Evolutionary conservation across 331 rosid species (phyloP).

Genomic region (Rosa hybrid): DNA sequence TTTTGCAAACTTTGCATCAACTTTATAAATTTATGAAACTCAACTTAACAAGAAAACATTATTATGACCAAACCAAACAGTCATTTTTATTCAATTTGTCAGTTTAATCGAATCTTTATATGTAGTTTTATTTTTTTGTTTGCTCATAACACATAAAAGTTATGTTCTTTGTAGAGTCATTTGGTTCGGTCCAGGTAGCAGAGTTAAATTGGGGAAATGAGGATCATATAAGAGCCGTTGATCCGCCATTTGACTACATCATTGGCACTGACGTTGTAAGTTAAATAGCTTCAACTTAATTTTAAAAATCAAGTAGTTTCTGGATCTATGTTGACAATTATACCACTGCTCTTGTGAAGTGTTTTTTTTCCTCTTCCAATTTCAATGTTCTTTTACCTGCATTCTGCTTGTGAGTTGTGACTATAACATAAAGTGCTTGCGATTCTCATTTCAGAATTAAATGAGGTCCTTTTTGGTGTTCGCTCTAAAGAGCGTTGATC

Average conservation of each 20-base stretch:
- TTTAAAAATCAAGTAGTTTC: background rate
- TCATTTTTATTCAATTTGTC: background rate
- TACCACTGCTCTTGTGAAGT: background rate
- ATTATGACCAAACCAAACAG: background rate
- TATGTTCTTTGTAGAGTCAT: constrained; percentile 53
- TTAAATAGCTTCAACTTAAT: background rate
- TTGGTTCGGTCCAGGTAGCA: constrained; percentile 81
- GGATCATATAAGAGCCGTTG: constrained; percentile 71
- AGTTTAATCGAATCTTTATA: background rate
- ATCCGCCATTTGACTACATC: constrained; percentile 89
- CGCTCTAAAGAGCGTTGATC: background rate
- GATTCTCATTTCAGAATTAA: background rate
- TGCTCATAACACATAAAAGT: background rate
- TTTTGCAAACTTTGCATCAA: background rate
- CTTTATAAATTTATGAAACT: background rate
- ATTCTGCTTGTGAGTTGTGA: background rate
- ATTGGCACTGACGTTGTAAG: constrained; percentile 95
- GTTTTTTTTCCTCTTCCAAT: background rate
- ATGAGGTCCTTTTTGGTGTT: background rate
- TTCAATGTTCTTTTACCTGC: background rate
- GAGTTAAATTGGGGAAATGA: constrained; percentile 90
- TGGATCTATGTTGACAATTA: background rate
- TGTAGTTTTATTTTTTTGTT: background rate
- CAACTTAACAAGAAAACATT: background rate
- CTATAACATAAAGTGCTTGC: background rate